Percentiles rank a stretch among this genome's conserved stretches.
Evolutionary conservation across 371 early-diverging fungal species (phyloP).

Genomic region (Mortierella sp.): DNA sequence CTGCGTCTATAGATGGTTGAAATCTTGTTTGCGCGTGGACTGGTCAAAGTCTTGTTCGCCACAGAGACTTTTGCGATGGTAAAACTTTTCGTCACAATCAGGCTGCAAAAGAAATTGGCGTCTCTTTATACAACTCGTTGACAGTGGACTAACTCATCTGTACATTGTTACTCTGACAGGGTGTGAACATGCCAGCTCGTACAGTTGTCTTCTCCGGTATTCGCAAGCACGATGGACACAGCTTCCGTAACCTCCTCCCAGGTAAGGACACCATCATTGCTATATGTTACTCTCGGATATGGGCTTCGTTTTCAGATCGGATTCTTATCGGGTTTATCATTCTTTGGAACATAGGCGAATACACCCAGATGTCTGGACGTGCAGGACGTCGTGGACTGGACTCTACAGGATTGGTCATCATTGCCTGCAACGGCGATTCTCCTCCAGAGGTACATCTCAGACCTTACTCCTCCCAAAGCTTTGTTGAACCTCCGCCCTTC

Average conservation of each 20-base stretch:
- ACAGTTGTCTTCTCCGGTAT: constrained; percentile 95
- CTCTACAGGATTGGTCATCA: constrained; percentile 94
- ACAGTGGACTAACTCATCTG: neutral
- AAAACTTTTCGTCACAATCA: neutral
- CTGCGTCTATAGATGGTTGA: constrained; percentile 84
- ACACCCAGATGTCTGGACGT: constrained; percentile 99
- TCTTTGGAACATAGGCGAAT: constrained; percentile 79
- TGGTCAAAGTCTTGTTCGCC: constrained; percentile 95
- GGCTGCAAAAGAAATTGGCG: neutral
- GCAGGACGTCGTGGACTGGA: constrained; percentile 99
- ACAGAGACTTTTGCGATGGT: constrained; percentile 98
- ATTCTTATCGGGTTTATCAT: neutral
- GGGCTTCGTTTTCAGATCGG: neutral
- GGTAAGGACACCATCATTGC: constrained; percentile 46
- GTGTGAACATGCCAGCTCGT: constrained; percentile 99
- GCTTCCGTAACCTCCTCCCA: constrained; percentile 88
- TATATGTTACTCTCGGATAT: neutral
- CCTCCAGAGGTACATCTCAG: constrained; percentile 68
- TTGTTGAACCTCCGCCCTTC: neutral
- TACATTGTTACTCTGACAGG: constrained; percentile 61
- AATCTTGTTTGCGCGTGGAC: constrained; percentile 93
- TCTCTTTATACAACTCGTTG: neutral
- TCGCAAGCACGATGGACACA: constrained; percentile 94
- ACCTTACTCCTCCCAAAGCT: too few relatives aligned
- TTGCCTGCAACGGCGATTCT: constrained; percentile 81